Percentiles rank a stretch among this genome's conserved stretches.
phyloP scores from a whole-genome alignment of 2,329 filamentous ascomycete species.

The Botryotinia convoluta region DNA sequence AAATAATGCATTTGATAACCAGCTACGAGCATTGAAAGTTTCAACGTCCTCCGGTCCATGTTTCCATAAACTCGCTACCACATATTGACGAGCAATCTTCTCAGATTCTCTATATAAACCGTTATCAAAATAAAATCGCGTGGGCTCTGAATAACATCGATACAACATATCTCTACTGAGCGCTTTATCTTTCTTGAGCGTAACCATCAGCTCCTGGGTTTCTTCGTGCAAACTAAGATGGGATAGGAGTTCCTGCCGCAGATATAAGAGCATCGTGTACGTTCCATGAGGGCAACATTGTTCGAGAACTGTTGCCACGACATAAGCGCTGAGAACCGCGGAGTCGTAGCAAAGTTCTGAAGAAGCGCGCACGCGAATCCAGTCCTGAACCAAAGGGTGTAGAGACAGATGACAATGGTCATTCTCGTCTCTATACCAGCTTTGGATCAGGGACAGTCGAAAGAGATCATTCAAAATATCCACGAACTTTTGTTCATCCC shows the following conservation, averaged over 20 bases:
- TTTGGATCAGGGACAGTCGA: slow-evolving; percentile 29
- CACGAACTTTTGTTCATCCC: slow-evolving; percentile 24
- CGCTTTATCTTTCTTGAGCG: not conserved
- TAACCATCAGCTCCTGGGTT: not conserved
- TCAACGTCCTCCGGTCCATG: not conserved
- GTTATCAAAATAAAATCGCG: not conserved
- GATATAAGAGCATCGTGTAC: not conserved
- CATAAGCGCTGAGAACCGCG: slow-evolving; percentile 2
- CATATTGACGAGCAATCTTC: no score
- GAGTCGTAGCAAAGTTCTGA: slow-evolving; percentile 16
- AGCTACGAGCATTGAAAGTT: rapidly evolving
- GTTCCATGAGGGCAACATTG: not conserved
- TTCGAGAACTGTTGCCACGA: slow-evolving; percentile 7
- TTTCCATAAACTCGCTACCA: rapidly evolving
- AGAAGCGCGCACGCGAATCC: slow-evolving; percentile 28
- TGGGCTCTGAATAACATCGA: not conserved
- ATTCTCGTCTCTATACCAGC: slow-evolving; percentile 22
- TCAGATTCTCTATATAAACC: not conserved
- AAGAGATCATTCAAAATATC: slow-evolving; percentile 24
- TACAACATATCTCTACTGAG: not conserved
- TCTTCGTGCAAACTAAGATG: slow-evolving; percentile 22
- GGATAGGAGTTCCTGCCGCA: slow-evolving; percentile 21
- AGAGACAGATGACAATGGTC: slow-evolving; percentile 25
- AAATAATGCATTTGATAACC: rapidly evolving
- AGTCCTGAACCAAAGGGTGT: slow-evolving; percentile 31